Base-by-base conservation (phyloP, 2,329 filamentous ascomycete genomes). In the Fusarium stilboides region DNA sequence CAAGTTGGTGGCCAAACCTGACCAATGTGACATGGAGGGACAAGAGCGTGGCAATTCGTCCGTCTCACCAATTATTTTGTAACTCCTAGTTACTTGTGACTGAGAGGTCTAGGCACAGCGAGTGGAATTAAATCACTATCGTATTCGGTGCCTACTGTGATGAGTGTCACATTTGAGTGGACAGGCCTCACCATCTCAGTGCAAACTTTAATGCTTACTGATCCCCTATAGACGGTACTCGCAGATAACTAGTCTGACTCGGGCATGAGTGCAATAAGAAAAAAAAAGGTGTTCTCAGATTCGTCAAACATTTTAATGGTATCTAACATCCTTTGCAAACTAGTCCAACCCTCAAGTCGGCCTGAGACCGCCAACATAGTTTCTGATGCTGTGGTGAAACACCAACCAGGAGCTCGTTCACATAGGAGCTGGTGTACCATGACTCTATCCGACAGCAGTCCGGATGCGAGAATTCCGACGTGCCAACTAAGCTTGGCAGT, bases 331-430 rank as follows among this genome's bases (percentile, higher is more conserved):
- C 39, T 62, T 42, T 19, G 51, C 42, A 47, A 65, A 52, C 36
- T 46, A 17, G n/a, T 47, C 34, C 40, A 42, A 39, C 53, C 52
- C 57, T 31, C 42, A 24, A 65, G 42, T 40, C 31, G 20, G 60
- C 59, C 62, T 65, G 62, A 69, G 51, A 67, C 66, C 31, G 50
- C 19, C 53, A 51, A 46, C 37, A 45, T 34, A 37, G 26, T 58
- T 53, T 67, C 68, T 69, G 66, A 63, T 50, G 66, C 66, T 47
- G 49, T 69, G 62, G 67, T 69, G 67, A 69, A 69, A 69, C 67
- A 56, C 44, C 49, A 36, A 47, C 53, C 57, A 55, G 42, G 52
- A 59, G 45, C 52, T 55, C 24, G 44, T 43, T 62, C 62, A 70
- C 14, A 68, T 33, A 56, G 53, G 62, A 70, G 66, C 50, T 51